Evolutionary conservation across 352 stramenopile species (phyloP).

Genomic region (Globisporangium abappressorium): DNA sequence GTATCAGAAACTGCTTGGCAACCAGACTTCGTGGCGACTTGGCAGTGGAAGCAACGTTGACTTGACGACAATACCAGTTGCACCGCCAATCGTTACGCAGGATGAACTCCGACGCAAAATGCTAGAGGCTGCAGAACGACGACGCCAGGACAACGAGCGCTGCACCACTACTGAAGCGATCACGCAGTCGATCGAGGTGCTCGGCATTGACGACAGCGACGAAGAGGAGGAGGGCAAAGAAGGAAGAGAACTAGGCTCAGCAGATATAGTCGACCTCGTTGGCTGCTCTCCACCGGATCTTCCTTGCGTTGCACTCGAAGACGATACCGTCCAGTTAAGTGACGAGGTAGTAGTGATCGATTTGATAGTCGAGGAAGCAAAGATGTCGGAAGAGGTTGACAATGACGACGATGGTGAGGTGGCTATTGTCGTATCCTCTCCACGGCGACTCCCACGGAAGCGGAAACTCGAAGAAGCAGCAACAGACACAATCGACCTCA

Average conservation of each 20-base stretch:
- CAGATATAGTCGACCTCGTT: slow-evolving; percentile 1
- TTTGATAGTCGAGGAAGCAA: slow-evolving; percentile 16
- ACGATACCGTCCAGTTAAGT: not conserved
- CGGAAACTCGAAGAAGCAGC: not conserved
- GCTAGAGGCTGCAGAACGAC: slow-evolving; percentile 51
- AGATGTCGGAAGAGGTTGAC: not conserved
- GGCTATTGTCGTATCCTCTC: not conserved
- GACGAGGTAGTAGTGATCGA: slow-evolving; percentile 9
- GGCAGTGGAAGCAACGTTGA: not conserved
- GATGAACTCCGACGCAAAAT: slow-evolving; percentile 30
- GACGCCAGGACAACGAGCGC: slow-evolving; percentile 36
- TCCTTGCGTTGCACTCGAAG: not conserved
- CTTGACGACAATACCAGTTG: not conserved
- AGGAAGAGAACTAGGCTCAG: not conserved
- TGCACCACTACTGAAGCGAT: slow-evolving; percentile 21
- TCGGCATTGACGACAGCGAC: slow-evolving; percentile 50
- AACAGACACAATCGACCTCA: slow-evolving; percentile 28
- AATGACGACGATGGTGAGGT: not conserved
- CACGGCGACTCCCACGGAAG: not conserved
- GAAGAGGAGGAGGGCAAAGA: slow-evolving; percentile 27
- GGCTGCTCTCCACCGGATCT: not conserved
- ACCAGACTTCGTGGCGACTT: not conserved
- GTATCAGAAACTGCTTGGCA: slow-evolving; percentile 8
- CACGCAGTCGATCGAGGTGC: slow-evolving; percentile 28
- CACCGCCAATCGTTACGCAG: not conserved